Percentiles rank a stretch among this genome's conserved stretches.
These are phyloP conservation scores for Rhynchospora pubera DNA, from an alignment of 176 grass and related monocot genomes.

Conservation along the genomic window DNA sequence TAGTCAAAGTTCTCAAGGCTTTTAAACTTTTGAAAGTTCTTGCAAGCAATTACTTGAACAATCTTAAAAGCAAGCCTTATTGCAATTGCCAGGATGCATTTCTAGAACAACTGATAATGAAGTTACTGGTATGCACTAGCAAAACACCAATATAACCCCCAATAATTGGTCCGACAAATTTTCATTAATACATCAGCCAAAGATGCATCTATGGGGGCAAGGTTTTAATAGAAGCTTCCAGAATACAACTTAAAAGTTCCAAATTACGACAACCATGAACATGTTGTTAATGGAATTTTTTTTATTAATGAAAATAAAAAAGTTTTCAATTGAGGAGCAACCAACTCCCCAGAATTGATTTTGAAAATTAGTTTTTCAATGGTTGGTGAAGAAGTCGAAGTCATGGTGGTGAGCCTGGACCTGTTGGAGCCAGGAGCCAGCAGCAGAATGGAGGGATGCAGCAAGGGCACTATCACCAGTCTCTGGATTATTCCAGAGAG, in stretches of 20 bases:
- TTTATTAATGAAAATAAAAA: neutral
- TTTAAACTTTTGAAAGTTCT: too few relatives aligned
- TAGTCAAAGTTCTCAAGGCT: too few relatives aligned
- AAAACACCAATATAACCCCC: neutral
- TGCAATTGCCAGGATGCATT: neutral
- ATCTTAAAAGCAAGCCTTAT: neutral
- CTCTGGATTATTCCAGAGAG: slow-evolving; percentile 66
- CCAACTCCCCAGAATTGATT: neutral
- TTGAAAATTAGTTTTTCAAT: slow-evolving; percentile 20
- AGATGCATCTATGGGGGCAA: neutral
- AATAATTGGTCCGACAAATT: neutral
- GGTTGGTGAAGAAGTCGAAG: slow-evolving; percentile 78
- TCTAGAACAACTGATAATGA: neutral
- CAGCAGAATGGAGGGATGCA: slow-evolving; percentile 42
- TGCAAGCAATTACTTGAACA: too few relatives aligned
- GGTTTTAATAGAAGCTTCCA: neutral
- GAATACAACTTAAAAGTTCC: neutral
- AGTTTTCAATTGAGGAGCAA: neutral
- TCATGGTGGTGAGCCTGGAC: slow-evolving; percentile 77
- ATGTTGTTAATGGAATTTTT: neutral
- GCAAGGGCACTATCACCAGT: slow-evolving; percentile 50
- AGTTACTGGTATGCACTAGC: neutral
- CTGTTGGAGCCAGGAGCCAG: slow-evolving; percentile 73
- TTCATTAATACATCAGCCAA: neutral
- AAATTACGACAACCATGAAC: neutral